Percentiles rank a stretch among this genome's conserved stretches.
Conservation (phyloP, 331 rosid genomes). For the Cydonia oblonga region DNA sequence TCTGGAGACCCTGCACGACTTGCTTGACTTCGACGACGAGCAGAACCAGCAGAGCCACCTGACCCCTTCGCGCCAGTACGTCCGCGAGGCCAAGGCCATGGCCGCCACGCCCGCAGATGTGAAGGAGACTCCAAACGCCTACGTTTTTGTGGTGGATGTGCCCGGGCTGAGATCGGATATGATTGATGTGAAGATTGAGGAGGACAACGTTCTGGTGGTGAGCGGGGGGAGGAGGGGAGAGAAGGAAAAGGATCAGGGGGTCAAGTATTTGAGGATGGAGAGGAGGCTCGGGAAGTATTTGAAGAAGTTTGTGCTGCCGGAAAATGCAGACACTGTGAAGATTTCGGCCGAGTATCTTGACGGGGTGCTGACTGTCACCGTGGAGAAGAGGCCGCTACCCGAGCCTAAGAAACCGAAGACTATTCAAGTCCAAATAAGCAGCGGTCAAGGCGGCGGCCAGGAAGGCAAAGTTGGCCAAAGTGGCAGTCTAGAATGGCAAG, state of each 20-base stretch:
- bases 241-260: slow-evolving; percentile 15
- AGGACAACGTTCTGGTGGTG: slow-evolving; percentile 45
- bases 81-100: slow-evolving; percentile 69
- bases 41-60: slow-evolving; percentile 20
- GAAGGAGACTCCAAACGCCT: slow-evolving; percentile 45
- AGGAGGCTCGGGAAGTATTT: slow-evolving; percentile 51
- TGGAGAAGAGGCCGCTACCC: slow-evolving; percentile 62
- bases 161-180: slow-evolving; percentile 54
- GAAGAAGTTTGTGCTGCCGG: slow-evolving; percentile 70
- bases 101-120: slow-evolving; percentile 66
- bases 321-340: slow-evolving; percentile 47
- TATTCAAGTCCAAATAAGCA: slow-evolving; percentile 44
- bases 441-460: neutral
- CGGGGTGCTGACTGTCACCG: slow-evolving; percentile 60
- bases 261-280: slow-evolving; percentile 29
- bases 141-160: slow-evolving; percentile 54
- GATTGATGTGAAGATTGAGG: slow-evolving; percentile 65
- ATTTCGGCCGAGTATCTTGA: slow-evolving; percentile 54
- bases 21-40: slow-evolving; percentile 32
- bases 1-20: slow-evolving; percentile 47
- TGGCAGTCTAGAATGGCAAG: neutral
- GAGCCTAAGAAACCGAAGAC: slow-evolving; percentile 73
- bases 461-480: neutral
- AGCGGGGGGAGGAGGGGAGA: slow-evolving; percentile 56
- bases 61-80: slow-evolving; percentile 42